These are phyloP conservation scores for Glycine soja DNA, from an alignment of 306 rosid species.

Conservation along the genomic window DNA sequence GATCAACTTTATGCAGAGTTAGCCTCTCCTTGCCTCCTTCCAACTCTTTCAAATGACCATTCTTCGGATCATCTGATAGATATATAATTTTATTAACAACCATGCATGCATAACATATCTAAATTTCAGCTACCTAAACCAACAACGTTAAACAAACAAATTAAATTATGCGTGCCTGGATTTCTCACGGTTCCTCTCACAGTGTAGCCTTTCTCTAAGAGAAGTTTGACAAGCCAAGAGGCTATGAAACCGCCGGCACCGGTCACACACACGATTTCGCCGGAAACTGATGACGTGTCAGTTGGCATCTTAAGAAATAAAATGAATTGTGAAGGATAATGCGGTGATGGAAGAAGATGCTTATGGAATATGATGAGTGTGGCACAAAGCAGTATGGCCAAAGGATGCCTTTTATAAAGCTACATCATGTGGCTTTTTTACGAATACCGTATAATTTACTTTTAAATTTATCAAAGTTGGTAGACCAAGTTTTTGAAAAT, in stretches of 20 bases:
- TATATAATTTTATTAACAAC: too few species aligned
- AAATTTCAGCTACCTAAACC: background rate
- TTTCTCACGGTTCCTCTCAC: constrained; percentile 88
- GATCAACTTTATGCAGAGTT: constrained; percentile 74
- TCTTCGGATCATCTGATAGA: constrained; percentile 72
- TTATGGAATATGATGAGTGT: background rate
- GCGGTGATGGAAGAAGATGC: background rate
- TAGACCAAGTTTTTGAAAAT: too few species aligned
- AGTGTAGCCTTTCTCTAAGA: constrained; percentile 74
- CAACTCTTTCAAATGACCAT: constrained; percentile 73
- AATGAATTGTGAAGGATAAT: background rate
- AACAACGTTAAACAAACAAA: background rate
- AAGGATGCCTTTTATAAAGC: background rate
- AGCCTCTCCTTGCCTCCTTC: constrained; percentile 84
- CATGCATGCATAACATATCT: background rate
- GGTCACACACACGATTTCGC: constrained; percentile 81
- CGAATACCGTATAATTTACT: too few species aligned
- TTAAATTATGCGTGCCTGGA: constrained; percentile 61
- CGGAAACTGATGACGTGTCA: constrained; percentile 41
- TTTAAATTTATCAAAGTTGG: background rate
- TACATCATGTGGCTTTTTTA: too few species aligned
- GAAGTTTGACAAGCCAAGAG: constrained; percentile 85
- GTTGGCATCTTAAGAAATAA: constrained; percentile 7
- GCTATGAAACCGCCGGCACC: constrained; percentile 98
- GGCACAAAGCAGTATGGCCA: background rate